Conservation (phyloP, 345 rosid species). For the Moricandia arvensis region DNA sequence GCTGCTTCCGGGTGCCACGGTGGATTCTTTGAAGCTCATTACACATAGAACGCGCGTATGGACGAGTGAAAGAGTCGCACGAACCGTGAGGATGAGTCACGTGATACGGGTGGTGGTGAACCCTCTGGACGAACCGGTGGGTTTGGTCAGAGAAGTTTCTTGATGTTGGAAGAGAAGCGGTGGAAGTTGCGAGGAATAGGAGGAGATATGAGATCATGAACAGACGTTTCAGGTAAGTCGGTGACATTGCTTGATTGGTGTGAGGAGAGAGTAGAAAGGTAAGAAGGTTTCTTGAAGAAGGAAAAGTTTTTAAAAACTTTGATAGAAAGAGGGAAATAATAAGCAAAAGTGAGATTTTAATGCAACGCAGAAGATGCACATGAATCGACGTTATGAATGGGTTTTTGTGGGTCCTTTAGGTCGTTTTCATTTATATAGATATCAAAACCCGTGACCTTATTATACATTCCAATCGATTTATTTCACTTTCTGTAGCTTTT, state of each 20-base stretch:
- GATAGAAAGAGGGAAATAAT: conserved; percentile 20
- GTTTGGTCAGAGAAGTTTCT: conserved; percentile 19
- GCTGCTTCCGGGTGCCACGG: conserved; percentile 21
- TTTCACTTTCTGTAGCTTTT: conserved; percentile 12
- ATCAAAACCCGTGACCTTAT: conserved; percentile 30
- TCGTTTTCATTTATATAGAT: conserved; percentile 8
- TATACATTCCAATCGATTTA: conserved; percentile 1
- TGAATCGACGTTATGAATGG: conserved; percentile 28
- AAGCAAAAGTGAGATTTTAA: conserved; percentile 31
- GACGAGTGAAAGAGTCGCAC: conserved; percentile 34
- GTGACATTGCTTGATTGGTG: conserved; percentile 15
- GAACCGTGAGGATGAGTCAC: conserved; percentile 28
- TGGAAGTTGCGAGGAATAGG: conserved; percentile 1
- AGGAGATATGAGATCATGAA: conserved; percentile 10
- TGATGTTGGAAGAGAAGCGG: conserved; percentile 12
- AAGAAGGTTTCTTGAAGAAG: neutral
- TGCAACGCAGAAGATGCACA: conserved; percentile 39
- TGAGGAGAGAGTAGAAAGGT: conserved; percentile 3
- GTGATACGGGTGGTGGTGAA: conserved; percentile 31
- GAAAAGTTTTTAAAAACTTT: conserved; percentile 3
- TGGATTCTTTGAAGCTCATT: conserved; percentile 37
- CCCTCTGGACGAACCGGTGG: conserved; percentile 3
- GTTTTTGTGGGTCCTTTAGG: conserved; percentile 16
- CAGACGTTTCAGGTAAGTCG: conserved; percentile 12
- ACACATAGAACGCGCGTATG: conserved; percentile 39